A percentile compares a stretch with the other conserved stretches of the same genome.
Conservation (phyloP, 331 rosid genomes). For the Pyrus hybrid region DNA sequence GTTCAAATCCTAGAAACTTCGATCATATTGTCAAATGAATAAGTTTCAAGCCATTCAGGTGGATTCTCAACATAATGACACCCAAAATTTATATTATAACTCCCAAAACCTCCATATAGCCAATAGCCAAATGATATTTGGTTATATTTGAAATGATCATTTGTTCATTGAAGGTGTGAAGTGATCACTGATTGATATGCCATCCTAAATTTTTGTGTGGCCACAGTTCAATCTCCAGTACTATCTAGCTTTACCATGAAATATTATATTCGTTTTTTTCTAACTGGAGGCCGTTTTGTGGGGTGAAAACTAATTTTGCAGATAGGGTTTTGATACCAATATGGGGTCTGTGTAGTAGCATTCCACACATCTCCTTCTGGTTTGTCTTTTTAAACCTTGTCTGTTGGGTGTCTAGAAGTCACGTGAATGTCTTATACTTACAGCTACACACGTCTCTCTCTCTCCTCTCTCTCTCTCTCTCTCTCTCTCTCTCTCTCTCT, state of each 20-base stretch:
- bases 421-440: conserved; percentile 54
- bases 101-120: too few relatives aligned
- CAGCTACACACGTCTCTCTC: background rate
- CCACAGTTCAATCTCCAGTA: background rate
- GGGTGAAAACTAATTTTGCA: conserved; percentile 17
- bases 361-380: conserved; percentile 53
- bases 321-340: conserved; percentile 60
- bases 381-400: conserved; percentile 44
- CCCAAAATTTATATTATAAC: too few relatives aligned
- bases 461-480: conserved; percentile 2
- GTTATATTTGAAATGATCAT: background rate
- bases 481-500: background rate
- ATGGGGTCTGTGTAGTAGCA: conserved; percentile 50
- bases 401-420: conserved; percentile 29
- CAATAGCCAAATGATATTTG: background rate
- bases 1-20: too few relatives aligned
- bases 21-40: too few relatives aligned
- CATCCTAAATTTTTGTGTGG: conserved; percentile 52
- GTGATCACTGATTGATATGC: conserved; percentile 7
- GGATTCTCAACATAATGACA: too few relatives aligned
- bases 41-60: too few relatives aligned
- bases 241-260: too few relatives aligned
- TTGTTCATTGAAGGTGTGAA: background rate
- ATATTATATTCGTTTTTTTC: background rate
- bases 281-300: conserved; percentile 1